A percentile compares a stretch with the other conserved stretches of the same genome.
Evolutionary conservation across 805 yeast species (phyloP).

Genomic region (Metschnikowia corniflorae): DNA sequence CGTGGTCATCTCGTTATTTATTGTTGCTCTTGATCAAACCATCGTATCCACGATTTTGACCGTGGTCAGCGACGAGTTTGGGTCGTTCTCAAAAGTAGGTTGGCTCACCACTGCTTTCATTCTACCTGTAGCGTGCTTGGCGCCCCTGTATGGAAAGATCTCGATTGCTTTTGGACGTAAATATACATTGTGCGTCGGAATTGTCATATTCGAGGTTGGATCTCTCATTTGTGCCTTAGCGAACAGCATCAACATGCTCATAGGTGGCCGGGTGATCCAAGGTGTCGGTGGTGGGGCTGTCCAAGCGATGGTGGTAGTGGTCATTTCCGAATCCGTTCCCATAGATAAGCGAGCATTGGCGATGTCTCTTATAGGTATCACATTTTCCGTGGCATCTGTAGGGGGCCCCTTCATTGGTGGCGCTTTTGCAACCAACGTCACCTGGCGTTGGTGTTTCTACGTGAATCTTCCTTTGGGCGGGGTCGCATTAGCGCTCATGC

Average conservation of each 20-base stretch:
- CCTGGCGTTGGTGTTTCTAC: slow-evolving; percentile 81
- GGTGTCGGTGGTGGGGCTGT: slow-evolving; percentile 75
- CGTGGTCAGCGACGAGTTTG: slow-evolving; percentile 47
- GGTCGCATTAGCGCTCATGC: slow-evolving; percentile 34
- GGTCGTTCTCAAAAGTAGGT: slow-evolving; percentile 49
- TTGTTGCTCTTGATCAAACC: slow-evolving; percentile 57
- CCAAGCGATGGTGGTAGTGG: slow-evolving; percentile 52
- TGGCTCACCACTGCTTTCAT: slow-evolving; percentile 58
- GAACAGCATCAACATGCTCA: slow-evolving; percentile 52
- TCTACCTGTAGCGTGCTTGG: slow-evolving; percentile 50
- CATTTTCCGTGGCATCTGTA: slow-evolving; percentile 50
- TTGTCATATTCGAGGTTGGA: slow-evolving; percentile 58
- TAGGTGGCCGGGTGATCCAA: slow-evolving; percentile 67
- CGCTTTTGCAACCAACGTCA: slow-evolving; percentile 51
- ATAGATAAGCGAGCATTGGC: slow-evolving; percentile 36
- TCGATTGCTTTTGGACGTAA: slow-evolving; percentile 59
- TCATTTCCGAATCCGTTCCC: slow-evolving; percentile 55
- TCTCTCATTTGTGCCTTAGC: slow-evolving; percentile 58
- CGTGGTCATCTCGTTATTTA: slow-evolving; percentile 30
- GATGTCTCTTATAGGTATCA: slow-evolving; percentile 37
- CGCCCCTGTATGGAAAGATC: slow-evolving; percentile 56
- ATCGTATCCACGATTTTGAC: slow-evolving; percentile 51
- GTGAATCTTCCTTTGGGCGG: slow-evolving; percentile 69
- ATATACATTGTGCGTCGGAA: slow-evolving; percentile 43
- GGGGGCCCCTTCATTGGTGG: slow-evolving; percentile 69